Percentiles rank a stretch among this genome's conserved stretches.
Conservation (phyloP, 306 rosid species). For the Hylodesmum podocarpum region DNA sequence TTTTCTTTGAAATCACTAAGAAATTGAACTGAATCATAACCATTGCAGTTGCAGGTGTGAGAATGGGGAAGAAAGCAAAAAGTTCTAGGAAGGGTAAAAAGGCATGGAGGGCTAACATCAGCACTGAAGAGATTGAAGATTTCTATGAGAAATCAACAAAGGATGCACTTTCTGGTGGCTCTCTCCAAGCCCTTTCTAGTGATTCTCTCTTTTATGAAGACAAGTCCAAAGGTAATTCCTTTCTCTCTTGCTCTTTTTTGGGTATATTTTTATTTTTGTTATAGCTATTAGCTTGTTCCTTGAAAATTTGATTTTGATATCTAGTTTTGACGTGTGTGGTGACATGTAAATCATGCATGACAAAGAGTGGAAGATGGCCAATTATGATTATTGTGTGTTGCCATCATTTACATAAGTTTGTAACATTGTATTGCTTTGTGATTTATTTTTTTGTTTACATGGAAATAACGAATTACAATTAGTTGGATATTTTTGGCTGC, state of each 20-base stretch:
- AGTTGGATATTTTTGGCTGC: not conserved
- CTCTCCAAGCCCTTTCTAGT: conserved; percentile 51
- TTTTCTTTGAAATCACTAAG: not conserved
- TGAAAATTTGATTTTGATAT: not conserved
- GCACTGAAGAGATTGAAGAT: conserved; percentile 70
- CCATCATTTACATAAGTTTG: not conserved
- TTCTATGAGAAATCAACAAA: conserved; percentile 69
- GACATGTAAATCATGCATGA: not conserved
- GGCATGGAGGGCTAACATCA: conserved; percentile 89
- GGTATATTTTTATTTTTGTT: not conserved
- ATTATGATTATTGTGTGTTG: not conserved
- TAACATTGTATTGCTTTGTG: not conserved
- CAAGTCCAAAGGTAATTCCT: conserved; percentile 57
- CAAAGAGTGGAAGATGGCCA: not conserved
- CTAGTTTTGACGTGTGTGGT: not conserved
- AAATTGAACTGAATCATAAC: not conserved
- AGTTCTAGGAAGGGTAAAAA: conserved; percentile 86
- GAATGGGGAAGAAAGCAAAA: conserved; percentile 44
- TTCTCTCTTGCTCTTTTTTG: not conserved
- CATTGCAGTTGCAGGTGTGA: not conserved
- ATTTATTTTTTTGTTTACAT: not conserved
- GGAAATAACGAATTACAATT: not conserved
- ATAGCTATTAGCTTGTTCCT: not conserved
- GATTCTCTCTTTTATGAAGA: conserved; percentile 69
- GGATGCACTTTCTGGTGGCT: conserved; percentile 78